Evolutionary conservation across 768 basidiomycete genomes (phyloP).

Genomic region (Boletus tylopilopsis): DNA sequence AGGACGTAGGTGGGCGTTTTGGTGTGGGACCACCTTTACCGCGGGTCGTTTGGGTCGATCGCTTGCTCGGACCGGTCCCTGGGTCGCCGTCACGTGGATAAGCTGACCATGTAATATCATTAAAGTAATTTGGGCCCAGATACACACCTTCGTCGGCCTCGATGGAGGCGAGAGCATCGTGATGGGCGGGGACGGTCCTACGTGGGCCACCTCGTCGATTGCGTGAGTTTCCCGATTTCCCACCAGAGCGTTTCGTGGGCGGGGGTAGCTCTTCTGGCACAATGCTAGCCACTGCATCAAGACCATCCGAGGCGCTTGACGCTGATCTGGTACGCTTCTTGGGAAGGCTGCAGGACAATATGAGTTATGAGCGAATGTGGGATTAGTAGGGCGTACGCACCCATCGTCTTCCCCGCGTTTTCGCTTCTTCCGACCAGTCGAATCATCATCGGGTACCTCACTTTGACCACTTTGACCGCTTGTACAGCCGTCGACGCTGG

Average conservation of each 20-base stretch:
- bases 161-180: conserved; percentile 24
- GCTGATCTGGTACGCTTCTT: conserved; percentile 78
- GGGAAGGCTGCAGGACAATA: conserved; percentile 34
- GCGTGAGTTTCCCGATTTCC: conserved; percentile 28
- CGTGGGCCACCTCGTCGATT: conserved; percentile 32
- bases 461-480: conserved; percentile 39
- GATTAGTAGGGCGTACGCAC: conserved; percentile 39
- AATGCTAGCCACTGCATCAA: conserved; percentile 36
- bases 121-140: conserved; percentile 3
- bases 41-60: conserved; percentile 41
- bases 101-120: conserved; percentile 15
- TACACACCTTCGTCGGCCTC: conserved; percentile 67
- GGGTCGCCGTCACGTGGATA: conserved; percentile 38
- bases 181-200: conserved; percentile 17
- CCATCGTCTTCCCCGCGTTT: conserved; percentile 71
- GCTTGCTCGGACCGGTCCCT: conserved; percentile 32
- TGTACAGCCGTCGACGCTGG: conserved; percentile 34
- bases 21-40: conserved; percentile 26
- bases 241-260: conserved; percentile 30
- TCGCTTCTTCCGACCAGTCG: conserved; percentile 58
- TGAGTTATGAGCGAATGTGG: conserved; percentile 8
- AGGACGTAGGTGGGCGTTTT: conserved; percentile 30
- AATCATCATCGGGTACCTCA: conserved; percentile 49
- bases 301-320: conserved; percentile 64
- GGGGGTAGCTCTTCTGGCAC: conserved; percentile 40